These are phyloP conservation scores for Leptographium radiaticola DNA, from an alignment of 2,329 filamentous ascomycete genomes.

Conservation along the genomic window DNA sequence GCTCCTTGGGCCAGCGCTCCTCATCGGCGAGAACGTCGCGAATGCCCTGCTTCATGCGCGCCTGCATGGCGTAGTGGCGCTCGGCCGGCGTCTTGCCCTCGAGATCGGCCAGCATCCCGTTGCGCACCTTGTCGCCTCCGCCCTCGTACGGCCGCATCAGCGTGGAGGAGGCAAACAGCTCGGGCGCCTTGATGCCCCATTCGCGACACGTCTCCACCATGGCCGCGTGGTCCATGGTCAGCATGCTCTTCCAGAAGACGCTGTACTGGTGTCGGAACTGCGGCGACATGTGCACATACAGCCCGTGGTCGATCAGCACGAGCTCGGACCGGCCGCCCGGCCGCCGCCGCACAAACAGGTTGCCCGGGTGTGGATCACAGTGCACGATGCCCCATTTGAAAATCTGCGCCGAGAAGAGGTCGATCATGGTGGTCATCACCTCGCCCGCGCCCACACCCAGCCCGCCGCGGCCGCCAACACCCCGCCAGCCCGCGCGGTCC, in stretches of 20 bases:
- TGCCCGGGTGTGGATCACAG: conserved; percentile 93
- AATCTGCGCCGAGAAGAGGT: conserved; percentile 94
- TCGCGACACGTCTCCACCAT: conserved; percentile 56
- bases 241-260: conserved; percentile 82
- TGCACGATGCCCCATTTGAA: conserved; percentile 94
- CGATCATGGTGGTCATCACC: conserved; percentile 93
- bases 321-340: conserved; percentile 76
- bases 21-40: conserved; percentile 67
- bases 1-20: conserved; percentile 76
- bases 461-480: conserved; percentile 58
- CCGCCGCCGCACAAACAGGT: conserved; percentile 85
- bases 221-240: conserved; percentile 83
- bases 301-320: conserved; percentile 90
- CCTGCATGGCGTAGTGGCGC: conserved; percentile 81
- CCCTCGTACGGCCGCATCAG: conserved; percentile 85
- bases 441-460: conserved; percentile 71
- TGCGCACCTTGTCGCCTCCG: conserved; percentile 54
- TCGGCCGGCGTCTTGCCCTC: conserved; percentile 48
- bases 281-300: conserved; percentile 84
- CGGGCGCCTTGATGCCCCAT: conserved; percentile 83
- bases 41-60: conserved; percentile 58
- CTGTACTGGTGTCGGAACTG: conserved; percentile 78
- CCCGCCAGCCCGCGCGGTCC: conserved; percentile 65
- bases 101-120: conserved; percentile 52
- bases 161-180: conserved; percentile 84